Evolutionary conservation across 352 stramenopile species (phyloP), one percentile per base, ranked within the genome.

Genomic region (Phytophthora meadii): DNA sequence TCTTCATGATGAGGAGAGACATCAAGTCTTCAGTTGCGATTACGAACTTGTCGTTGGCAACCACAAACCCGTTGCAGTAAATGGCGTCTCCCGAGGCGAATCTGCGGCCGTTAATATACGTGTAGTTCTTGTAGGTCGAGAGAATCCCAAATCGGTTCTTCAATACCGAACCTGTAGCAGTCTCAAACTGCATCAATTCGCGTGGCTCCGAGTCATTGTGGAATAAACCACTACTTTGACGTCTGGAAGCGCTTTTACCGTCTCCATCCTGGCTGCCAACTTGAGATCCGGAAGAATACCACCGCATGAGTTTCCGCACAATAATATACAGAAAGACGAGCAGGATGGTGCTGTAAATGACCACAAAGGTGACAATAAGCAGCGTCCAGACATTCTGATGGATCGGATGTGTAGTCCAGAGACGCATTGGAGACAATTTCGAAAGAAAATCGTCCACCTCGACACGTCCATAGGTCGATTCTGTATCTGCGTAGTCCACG

Each of bases 41-140:
- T n/a, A 87, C 61, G 30, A 76, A 85, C 54, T 81, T 84, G 44
- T 71, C 61, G 55, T 84, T 81, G 10, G 71, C 77, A 47, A 88
- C 74, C 11, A 90, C 72, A 46, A 75, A 90, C 1, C 79, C 82
- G 48, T 76, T 85, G 63, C 79, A 78, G 64, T 86, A 89, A 41
- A 90, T 82, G 2, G 76, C 79, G 12, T 87, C 79, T 0, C 44
- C 67, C n/a, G 67, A 72, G 5, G 67, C 37, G 17, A 68, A 72
- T 19, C 61, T 40, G 4, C 50, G 44, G 7, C 55, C 61, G 11
- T 61, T 61, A 37, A 77, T 72, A 22, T 70, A 70, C 19, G 73
- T 55, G 61, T 69, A 85, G 39, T 74, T 89, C 5, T 81, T 69
- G 60, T 89, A 87, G 27, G 70, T 68, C 11, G 70, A 60, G 11